Conservation (phyloP, 257 asterid genomes). For the Ocimum tenuiflorum region DNA sequence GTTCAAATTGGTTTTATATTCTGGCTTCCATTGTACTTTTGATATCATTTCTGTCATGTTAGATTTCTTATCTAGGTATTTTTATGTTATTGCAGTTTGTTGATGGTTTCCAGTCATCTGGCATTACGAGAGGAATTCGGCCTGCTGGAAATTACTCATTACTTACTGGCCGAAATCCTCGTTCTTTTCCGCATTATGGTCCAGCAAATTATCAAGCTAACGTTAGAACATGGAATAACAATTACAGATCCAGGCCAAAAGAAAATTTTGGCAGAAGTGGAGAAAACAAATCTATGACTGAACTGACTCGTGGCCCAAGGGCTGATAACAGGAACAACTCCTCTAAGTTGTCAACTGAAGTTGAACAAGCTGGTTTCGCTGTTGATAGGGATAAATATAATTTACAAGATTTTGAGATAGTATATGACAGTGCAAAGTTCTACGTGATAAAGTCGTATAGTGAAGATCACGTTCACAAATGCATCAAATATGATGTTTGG, state of each 20-base stretch:
- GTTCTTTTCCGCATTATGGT: slow-evolving; percentile 34
- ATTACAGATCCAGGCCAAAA: slow-evolving; percentile 37
- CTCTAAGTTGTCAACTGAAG: slow-evolving; percentile 31
- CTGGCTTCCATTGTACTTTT: not conserved
- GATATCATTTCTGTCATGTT: not conserved
- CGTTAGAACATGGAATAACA: slow-evolving; percentile 43
- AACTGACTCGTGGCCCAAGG: slow-evolving; percentile 85
- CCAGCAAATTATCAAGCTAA: slow-evolving; percentile 36
- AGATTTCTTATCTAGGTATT: slow-evolving; percentile 1
- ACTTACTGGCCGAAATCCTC: slow-evolving; percentile 34
- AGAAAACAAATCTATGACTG: slow-evolving; percentile 36
- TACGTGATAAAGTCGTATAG: slow-evolving; percentile 76
- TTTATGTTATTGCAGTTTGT: slow-evolving; percentile 38
- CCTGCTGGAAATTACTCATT: slow-evolving; percentile 44
- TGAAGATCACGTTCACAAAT: slow-evolving; percentile 77
- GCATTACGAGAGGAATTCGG: slow-evolving; percentile 34
- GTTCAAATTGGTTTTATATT: not conserved
- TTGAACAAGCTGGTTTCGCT: slow-evolving; percentile 27
- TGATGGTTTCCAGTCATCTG: slow-evolving; percentile 43
- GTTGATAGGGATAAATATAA: slow-evolving; percentile 46
- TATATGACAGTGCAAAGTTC: slow-evolving; percentile 60
- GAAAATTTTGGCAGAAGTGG: slow-evolving; percentile 44
- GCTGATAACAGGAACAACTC: slow-evolving; percentile 31
- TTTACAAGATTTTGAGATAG: slow-evolving; percentile 43
- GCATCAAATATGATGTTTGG: slow-evolving; percentile 83